phyloP scores from a whole-genome alignment of 2,329 filamentous ascomycete genomes.

The Cladosporium sphaerospermum region DNA sequence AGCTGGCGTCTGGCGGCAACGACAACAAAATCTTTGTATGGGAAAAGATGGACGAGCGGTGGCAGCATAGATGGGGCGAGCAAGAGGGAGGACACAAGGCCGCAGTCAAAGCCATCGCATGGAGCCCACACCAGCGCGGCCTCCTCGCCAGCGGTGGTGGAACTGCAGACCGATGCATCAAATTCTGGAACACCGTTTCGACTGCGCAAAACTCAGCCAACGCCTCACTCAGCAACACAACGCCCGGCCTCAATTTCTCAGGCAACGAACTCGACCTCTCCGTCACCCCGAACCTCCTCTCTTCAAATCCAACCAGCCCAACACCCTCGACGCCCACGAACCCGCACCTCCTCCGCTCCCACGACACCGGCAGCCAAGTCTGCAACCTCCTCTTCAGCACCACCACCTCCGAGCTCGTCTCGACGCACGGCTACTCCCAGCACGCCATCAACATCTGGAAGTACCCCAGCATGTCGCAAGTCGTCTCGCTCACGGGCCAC shows the following conservation, averaged over 20 bases:
- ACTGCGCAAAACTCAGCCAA: conserved; percentile 36
- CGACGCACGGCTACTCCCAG: conserved; percentile 93
- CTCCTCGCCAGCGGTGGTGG: conserved; percentile 93
- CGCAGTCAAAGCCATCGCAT: conserved; percentile 94
- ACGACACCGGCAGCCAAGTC: conserved; percentile 97
- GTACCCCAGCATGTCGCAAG: conserved; percentile 95
- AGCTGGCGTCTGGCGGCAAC: conserved; percentile 91
- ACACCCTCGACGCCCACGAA: conserved; percentile 34
- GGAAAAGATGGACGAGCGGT: conserved; percentile 91
- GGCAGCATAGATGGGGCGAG: conserved; percentile 87
- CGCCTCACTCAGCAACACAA: conserved; percentile 22
- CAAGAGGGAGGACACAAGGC: conserved; percentile 94
- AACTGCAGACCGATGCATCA: conserved; percentile 91
- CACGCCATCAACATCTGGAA: conserved; percentile 99
- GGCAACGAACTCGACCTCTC: conserved; percentile 22
- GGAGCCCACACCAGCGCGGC: conserved; percentile 93
- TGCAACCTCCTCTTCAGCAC: conserved; percentile 97
- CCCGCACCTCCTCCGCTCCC: conserved; percentile 59
- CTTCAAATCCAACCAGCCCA: conserved; percentile 28
- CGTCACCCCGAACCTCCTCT: conserved; percentile 18
- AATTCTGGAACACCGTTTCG: conserved; percentile 83
- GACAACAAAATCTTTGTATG: conserved; percentile 99
- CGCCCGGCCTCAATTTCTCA: conserved; percentile 21
- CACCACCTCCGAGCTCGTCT: conserved; percentile 95
- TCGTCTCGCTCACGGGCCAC: conserved; percentile 89